Base-by-base conservation (phyloP, 2,329 filamentous ascomycete genomes). In the Colletotrichum australisinense region DNA sequence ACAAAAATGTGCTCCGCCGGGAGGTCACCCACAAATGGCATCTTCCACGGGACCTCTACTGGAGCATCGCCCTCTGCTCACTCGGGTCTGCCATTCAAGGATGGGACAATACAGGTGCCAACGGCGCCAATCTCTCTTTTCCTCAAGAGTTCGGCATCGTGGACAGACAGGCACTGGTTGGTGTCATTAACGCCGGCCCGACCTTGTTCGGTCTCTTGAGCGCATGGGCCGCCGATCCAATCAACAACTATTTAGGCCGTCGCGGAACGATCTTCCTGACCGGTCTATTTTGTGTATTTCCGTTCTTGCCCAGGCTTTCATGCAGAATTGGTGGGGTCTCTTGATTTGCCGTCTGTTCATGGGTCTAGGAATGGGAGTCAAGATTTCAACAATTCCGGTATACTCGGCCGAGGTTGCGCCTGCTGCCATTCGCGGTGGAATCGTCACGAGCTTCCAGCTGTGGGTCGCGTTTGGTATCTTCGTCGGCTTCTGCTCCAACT, bases 371-470 rank as follows among this genome's bases (percentile, higher is more conserved):
- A 92, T 93, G 79, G 92, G 92, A 14, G 86, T 90, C n/a, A 93
- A 93, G 78, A 88, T 89, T 11, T 88, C 88, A 0, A 90, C 87
- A 0, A 89, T 92, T 0, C 93, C 93, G 0, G 90, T 95, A 26
- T 95, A 94, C 77, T 91, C 92, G 0, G 93, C 93, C 1, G 93
- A 95, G 80, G 93, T 90, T 57, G 88, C 91, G 0, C 93, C 93
- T 0, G 90, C 93, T 2, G 80, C 86, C 5, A 91, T 94, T 65
- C 88, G 93, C 77, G 93, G 93, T 75, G 93, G 92, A n/a, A 84
- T 97, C 5, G 93, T 95, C 74, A 96, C 96, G 93, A 81, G 79
- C 1, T 76, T 92, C 91, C 75, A 96, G 93, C 93, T 88, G 64
- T 93, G 91, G 89, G 90, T 88, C 4, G 87, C 88, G 0, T 89